Percentiles rank a stretch among this genome's conserved stretches.
Evolutionary conservation across 148 eudicot genomes (phyloP).

Genomic region (Talinum fruticosum): DNA sequence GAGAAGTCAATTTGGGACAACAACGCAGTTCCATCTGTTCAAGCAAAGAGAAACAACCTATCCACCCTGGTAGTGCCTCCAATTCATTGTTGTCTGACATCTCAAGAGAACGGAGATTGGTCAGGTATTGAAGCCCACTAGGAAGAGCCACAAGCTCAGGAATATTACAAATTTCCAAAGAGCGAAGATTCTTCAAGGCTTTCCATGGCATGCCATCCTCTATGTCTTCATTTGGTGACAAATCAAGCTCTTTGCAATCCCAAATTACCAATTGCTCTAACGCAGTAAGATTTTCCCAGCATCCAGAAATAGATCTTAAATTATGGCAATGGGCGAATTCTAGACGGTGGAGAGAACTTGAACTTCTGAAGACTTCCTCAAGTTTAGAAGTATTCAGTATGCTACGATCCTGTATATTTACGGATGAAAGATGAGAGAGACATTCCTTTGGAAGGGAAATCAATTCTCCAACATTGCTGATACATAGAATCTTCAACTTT

Average conservation of each 20-base stretch:
- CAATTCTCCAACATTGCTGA: slow-evolving; percentile 16
- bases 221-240: slow-evolving; percentile 7
- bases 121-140: slow-evolving; percentile 8
- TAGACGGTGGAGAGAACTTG: slow-evolving; percentile 4
- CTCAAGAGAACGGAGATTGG: slow-evolving; percentile 3
- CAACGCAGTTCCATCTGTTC: not conserved
- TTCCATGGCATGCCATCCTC: slow-evolving; percentile 26
- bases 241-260: slow-evolving; percentile 4
- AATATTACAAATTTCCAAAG: not conserved
- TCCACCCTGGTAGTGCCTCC: slow-evolving; percentile 22
- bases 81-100: not conserved
- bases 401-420: not conserved
- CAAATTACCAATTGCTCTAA: slow-evolving; percentile 5
- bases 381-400: not conserved
- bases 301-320: slow-evolving; percentile 5
- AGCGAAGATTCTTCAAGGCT: slow-evolving; percentile 16
- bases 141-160: slow-evolving; percentile 10
- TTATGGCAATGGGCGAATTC: not conserved
- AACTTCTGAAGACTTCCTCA: not conserved
- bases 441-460: slow-evolving; percentile 16
- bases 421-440: slow-evolving; percentile 8
- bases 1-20: slow-evolving; percentile 22
- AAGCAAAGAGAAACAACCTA: slow-evolving; percentile 16
- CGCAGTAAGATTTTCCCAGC: slow-evolving; percentile 17
- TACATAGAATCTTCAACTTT: slow-evolving; percentile 9